Evolutionary conservation across 2,329 filamentous ascomycete species (phyloP).

Genomic region (Tolypocladium amazonense): DNA sequence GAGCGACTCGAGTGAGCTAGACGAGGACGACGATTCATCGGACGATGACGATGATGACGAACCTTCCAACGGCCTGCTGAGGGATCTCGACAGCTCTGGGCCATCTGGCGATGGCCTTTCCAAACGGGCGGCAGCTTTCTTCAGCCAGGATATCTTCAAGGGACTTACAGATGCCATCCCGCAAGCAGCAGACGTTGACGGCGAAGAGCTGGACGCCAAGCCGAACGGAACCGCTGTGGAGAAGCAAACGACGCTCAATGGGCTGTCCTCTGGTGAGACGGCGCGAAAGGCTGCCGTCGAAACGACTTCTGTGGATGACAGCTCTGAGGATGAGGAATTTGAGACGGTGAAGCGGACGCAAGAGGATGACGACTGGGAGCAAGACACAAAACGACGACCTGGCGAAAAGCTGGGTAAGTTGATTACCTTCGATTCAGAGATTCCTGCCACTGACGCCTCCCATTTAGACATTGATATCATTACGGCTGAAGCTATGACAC

Average conservation of each 20-base stretch:
- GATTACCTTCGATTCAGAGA: neutral
- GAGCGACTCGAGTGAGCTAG: conserved; percentile 42
- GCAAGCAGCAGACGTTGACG: conserved; percentile 27
- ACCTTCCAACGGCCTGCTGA: conserved; percentile 18
- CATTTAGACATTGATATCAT: conserved; percentile 83
- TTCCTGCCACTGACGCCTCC: conserved; percentile 10
- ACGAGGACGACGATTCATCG: conserved; percentile 37
- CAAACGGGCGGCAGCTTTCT: conserved; percentile 77
- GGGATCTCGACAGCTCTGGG: conserved; percentile 28
- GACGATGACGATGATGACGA: conserved; percentile 21
- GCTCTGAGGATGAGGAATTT: conserved; percentile 38
- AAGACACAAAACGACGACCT: conserved; percentile 49
- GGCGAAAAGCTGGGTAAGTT: conserved; percentile 28
- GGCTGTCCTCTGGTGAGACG: neutral
- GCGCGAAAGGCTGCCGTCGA: conserved; percentile 4
- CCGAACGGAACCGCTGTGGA: conserved; percentile 8
- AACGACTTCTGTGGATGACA: conserved; percentile 22
- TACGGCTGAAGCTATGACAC: conserved; percentile 97
- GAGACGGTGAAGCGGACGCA: conserved; percentile 48
- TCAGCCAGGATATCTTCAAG: conserved; percentile 90
- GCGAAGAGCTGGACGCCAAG: conserved; percentile 13
- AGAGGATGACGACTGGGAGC: conserved; percentile 54
- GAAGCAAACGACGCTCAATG: conserved; percentile 6
- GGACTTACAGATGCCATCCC: conserved; percentile 61
- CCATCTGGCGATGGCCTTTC: conserved; percentile 50